Evolutionary conservation across 2,329 filamentous ascomycete genomes (phyloP).

Genomic region (Phoma sp.): DNA sequence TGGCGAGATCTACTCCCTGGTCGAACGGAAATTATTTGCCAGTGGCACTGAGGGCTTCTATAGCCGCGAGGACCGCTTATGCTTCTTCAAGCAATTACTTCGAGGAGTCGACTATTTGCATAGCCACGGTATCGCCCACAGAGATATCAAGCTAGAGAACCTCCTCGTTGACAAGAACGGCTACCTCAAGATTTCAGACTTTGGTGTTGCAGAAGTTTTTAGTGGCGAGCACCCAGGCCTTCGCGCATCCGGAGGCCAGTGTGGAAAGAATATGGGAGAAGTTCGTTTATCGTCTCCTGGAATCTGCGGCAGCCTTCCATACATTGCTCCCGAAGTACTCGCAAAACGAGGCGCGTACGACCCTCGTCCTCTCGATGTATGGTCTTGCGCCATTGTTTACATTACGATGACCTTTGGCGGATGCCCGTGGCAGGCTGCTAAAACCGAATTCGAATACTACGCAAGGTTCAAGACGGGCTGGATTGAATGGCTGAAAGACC

Average conservation of each 20-base stretch:
- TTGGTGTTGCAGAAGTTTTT: conserved; percentile 89
- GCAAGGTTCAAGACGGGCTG: conserved; percentile 71
- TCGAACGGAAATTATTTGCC: conserved; percentile 65
- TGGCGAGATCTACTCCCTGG: conserved; percentile 79
- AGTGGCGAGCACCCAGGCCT: conserved; percentile 81
- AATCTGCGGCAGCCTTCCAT: conserved; percentile 84
- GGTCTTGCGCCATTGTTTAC: conserved; percentile 85
- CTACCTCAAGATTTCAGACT: conserved; percentile 89
- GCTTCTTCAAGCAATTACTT: conserved; percentile 88
- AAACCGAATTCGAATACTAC: conserved; percentile 64
- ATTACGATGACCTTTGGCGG: conserved; percentile 76
- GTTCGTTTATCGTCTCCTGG: conserved; percentile 77
- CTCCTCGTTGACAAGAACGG: conserved; percentile 79
- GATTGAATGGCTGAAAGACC: conserved; percentile 70
- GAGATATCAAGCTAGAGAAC: conserved; percentile 91
- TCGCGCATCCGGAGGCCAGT: conserved; percentile 74
- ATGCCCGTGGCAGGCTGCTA: conserved; percentile 77
- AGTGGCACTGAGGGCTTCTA: conserved; percentile 63
- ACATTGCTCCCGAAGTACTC: conserved; percentile 86
- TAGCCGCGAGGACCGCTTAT: conserved; percentile 72
- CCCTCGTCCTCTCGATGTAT: conserved; percentile 81
- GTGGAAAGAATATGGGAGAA: conserved; percentile 75
- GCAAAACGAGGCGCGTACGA: conserved; percentile 72
- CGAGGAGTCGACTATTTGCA: conserved; percentile 85
- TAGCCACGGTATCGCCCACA: conserved; percentile 83